Percentiles rank a stretch among this genome's conserved stretches.
Evolutionary conservation across 129 eudicot genomes (phyloP).

Genomic region (Arctium lappa): DNA sequence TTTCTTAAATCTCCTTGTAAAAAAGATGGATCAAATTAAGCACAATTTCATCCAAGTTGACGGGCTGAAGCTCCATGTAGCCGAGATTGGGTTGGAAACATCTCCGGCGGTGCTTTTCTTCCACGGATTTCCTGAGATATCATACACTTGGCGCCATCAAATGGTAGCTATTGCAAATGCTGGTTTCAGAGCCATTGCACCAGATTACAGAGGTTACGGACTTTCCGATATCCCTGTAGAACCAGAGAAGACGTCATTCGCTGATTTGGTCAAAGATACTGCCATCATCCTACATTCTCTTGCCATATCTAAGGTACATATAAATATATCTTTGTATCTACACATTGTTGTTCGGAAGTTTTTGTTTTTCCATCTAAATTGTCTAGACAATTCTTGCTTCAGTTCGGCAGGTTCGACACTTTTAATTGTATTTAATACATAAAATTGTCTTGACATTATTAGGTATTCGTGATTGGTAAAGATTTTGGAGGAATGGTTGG

Average conservation of each 20-base stretch:
- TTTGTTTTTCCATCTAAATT: neutral
- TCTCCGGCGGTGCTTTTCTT: slow-evolving; percentile 22
- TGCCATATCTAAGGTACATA: slow-evolving; percentile 35
- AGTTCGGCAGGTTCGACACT: neutral
- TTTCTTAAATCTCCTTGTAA: neutral
- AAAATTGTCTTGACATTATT: neutral
- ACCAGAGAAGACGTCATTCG: slow-evolving; percentile 31
- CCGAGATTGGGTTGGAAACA: slow-evolving; percentile 20
- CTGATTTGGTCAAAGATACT: slow-evolving; percentile 36
- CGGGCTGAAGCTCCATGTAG: slow-evolving; percentile 33
- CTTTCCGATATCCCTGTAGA: slow-evolving; percentile 29
- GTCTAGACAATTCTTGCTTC: neutral
- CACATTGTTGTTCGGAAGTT: neutral
- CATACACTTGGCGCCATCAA: slow-evolving; percentile 38
- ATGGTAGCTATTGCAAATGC: slow-evolving; percentile 30
- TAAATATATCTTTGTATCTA: neutral
- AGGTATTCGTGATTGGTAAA: slow-evolving; percentile 41
- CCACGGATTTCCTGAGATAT: slow-evolving; percentile 38
- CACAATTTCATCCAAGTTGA: slow-evolving; percentile 17
- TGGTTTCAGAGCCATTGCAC: slow-evolving; percentile 28
- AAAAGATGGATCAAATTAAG: slow-evolving; percentile 26
- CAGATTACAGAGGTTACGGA: slow-evolving; percentile 37
- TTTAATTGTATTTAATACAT: neutral
- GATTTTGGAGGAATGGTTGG: slow-evolving; percentile 45
- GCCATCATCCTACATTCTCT: slow-evolving; percentile 28